These are phyloP conservation scores for Tinospora cordifolia DNA, from an alignment of 164 flowering plant species.

Conservation along the genomic window DNA sequence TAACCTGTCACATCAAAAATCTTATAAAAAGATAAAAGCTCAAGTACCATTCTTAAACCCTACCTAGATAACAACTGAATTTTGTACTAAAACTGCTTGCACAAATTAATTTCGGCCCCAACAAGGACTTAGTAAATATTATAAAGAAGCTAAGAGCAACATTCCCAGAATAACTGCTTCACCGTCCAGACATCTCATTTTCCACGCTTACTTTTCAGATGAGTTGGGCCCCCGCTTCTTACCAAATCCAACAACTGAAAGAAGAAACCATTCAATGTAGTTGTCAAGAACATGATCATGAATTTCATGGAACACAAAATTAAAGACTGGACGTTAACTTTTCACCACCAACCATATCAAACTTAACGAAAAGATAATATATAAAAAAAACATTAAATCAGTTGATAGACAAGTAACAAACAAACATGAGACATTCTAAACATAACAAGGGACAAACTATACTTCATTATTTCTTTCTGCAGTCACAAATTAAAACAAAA, in stretches of 20 bases:
- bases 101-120: not conserved
- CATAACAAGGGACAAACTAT: too few relatives aligned
- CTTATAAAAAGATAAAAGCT: too few relatives aligned
- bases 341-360: not conserved
- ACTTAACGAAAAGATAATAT: not conserved
- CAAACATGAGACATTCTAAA: too few relatives aligned
- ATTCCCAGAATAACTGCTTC: not conserved
- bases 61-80: not conserved
- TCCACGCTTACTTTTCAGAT: slow-evolving; percentile 53
- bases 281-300: not conserved
- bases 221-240: slow-evolving; percentile 94
- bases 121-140: too few relatives aligned
- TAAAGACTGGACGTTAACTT: too few relatives aligned
- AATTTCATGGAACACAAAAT: too few relatives aligned
- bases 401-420: too few relatives aligned
- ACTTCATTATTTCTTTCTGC: too few relatives aligned
- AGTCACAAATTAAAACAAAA: too few relatives aligned
- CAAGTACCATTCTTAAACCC: too few relatives aligned
- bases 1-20: too few relatives aligned
- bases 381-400: not conserved
- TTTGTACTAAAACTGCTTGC: not conserved
- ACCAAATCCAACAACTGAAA: slow-evolving; percentile 86
- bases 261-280: not conserved
- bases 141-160: not conserved
- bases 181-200: not conserved